Conservation (phyloP, 495 filamentous ascomycete species). For the Aspergillus asperescens region DNA sequence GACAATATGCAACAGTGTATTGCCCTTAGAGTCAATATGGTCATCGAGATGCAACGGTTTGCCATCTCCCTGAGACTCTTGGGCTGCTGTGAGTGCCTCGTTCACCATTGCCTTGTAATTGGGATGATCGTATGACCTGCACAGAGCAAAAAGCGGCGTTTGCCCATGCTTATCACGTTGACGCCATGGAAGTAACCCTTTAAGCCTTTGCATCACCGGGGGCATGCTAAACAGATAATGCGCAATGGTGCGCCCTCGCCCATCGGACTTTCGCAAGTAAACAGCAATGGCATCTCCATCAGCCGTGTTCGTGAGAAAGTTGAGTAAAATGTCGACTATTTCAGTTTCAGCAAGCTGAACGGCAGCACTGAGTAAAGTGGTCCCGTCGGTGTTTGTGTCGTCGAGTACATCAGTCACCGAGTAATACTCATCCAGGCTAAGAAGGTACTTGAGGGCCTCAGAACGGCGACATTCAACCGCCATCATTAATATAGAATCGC, state of each 20-base stretch:
- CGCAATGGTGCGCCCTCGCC: conserved; percentile 77
- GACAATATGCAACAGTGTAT: conserved; percentile 88
- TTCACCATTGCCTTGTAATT: conserved; percentile 83
- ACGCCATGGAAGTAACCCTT: conserved; percentile 76
- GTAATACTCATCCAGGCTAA: conserved; percentile 70
- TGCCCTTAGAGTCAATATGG: conserved; percentile 88
- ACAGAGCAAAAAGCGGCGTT: conserved; percentile 91
- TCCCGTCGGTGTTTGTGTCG: conserved; percentile 82
- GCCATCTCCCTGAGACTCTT: conserved; percentile 66
- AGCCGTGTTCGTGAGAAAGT: conserved; percentile 53
- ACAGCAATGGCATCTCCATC: conserved; percentile 47
- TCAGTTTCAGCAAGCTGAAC: conserved; percentile 77
- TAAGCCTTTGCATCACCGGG: conserved; percentile 66
- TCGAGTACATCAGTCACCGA: conserved; percentile 62
- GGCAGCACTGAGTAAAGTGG: conserved; percentile 88
- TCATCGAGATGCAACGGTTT: conserved; percentile 83
- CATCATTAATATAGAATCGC: conserved; percentile 95
- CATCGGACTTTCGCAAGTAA: conserved; percentile 74
- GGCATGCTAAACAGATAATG: conserved; percentile 97
- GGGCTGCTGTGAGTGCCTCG: conserved; percentile 68
- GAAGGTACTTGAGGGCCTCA: conserved; percentile 68
- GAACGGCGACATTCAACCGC: conserved; percentile 72
- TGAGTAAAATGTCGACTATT: conserved; percentile 68
- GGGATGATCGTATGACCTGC: conserved; percentile 89
- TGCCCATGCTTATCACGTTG: conserved; percentile 93